Base-by-base conservation (phyloP, 2,329 filamentous ascomycete species). In the Cercospora zeina region DNA sequence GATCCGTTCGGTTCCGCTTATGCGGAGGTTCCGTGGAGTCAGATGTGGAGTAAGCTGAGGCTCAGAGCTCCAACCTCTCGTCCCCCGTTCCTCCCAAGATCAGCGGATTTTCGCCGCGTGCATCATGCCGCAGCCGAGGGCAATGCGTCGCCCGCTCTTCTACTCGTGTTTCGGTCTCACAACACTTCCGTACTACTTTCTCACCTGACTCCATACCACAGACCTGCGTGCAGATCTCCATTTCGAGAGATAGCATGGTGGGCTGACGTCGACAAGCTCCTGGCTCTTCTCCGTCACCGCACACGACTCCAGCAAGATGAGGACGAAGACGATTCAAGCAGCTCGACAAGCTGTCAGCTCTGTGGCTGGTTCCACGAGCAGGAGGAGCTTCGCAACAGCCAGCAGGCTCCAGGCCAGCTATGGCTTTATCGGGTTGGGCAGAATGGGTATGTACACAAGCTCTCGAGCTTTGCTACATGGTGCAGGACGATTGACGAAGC, bases 361-460 rank as follows among this genome's bases (percentile, higher is more conserved):
- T 54, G 36, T 63, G 55, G 65, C 68, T 55, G 68, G 68, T 36
- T 62, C 68, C 62, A 61, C 65, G 45, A 56, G 62, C 33, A 71
- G 75, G 64, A 73, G 79, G 69, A 74, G 73, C 65, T 82, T 82
- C 67, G 77, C 79, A 9, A 80, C 74, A 61, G 76, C 74, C 9
- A 73, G 69, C 61, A 72, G 73, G 58, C 67, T 76, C 60, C 75
- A 79, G 69, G 77, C 77, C 27, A 77, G 73, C 68, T 81, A 80
- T 78, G 80, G 80, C 42, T 82, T 82, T 70, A 78, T 82, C 64
- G 80, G 80, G n/a, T 69, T 82, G 37, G 80, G 80, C 16, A 75
- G 77, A 57, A 82, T 82, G 80, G 80, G 80, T 81, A 59, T 37
- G 55, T 21, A 19, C 5, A 27, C 10, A 21, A 51, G 33, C 34